A percentile compares a stretch with the other conserved stretches of the same genome.
Conservation (phyloP, 208 protist genomes). For the Crithidia thermophila region DNA sequence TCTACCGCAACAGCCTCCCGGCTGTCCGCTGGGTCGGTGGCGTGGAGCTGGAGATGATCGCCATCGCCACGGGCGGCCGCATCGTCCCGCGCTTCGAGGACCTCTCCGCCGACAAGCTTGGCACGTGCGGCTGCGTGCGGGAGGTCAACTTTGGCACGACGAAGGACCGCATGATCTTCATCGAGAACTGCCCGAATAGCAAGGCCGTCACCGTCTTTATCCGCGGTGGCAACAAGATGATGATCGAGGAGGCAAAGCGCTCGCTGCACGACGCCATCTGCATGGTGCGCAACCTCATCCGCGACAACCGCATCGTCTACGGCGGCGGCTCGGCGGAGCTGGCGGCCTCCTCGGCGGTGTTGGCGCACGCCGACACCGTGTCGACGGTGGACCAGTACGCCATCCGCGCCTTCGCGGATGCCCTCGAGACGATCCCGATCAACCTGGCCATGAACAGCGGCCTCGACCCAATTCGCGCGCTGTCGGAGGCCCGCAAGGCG, state of each 20-base stretch:
- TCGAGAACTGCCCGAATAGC: slow-evolving; percentile 99
- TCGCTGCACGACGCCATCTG: slow-evolving; percentile 99
- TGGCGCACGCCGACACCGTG: slow-evolving; percentile 92
- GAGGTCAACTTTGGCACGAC: slow-evolving; percentile 97
- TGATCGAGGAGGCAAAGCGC: slow-evolving; percentile 99
- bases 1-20: slow-evolving; percentile 99
- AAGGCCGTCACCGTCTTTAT: slow-evolving; percentile 99
- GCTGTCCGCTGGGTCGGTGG: slow-evolving; percentile 99
- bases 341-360: slow-evolving; percentile 95
- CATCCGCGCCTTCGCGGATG: slow-evolving; percentile 99
- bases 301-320: slow-evolving; percentile 99
- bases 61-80: slow-evolving; percentile 99
- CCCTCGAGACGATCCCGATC: slow-evolving; percentile 99
- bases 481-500: slow-evolving; percentile 95
- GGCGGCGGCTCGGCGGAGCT: slow-evolving; percentile 99
- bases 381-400: slow-evolving; percentile 98
- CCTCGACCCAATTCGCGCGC: slow-evolving; percentile 95
- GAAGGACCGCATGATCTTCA: slow-evolving; percentile 99
- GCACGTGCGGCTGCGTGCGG: slow-evolving; percentile 86
- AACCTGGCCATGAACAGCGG: slow-evolving; percentile 99
- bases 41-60: slow-evolving; percentile 99
- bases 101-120: slow-evolving; percentile 97
- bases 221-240: slow-evolving; percentile 99
- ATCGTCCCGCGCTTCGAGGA: slow-evolving; percentile 99
- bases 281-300: slow-evolving; percentile 99